Evolutionary conservation across 176 grass and related monocot genomes (phyloP).

Genomic region (Cenchrus purpureus): DNA sequence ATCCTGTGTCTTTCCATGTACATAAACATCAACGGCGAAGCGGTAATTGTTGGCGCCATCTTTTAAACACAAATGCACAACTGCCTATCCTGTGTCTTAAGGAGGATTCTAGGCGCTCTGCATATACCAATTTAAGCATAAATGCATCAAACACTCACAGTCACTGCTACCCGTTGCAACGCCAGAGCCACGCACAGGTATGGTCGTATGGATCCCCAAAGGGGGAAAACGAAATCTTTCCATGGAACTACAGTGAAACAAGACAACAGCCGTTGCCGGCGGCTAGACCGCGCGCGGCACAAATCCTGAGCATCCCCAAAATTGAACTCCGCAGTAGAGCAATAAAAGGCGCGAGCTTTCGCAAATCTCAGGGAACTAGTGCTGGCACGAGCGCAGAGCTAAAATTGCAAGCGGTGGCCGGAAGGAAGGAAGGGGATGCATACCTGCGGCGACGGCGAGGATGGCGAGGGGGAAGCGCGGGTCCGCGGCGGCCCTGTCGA

Average conservation of each 20-base stretch:
- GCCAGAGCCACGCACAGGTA: neutral
- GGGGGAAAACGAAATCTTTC: neutral
- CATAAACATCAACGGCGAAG: no score
- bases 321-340: no score
- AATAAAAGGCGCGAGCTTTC: slow-evolving; percentile 22
- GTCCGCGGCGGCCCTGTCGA: slow-evolving; percentile 49
- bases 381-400: neutral
- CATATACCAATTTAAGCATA: neutral
- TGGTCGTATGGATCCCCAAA: no score
- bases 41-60: neutral
- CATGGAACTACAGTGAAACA: neutral
- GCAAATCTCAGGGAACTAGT: neutral
- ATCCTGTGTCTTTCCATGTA: no score
- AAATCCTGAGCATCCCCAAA: neutral
- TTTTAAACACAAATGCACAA: neutral
- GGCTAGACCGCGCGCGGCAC: neutral
- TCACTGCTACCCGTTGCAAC: neutral
- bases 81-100: no score
- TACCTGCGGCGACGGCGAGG: slow-evolving; percentile 79
- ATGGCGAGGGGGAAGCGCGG: slow-evolving; percentile 69
- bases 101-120: neutral
- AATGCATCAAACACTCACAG: neutral
- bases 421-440: slow-evolving; percentile 38
- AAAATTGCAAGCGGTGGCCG: neutral
- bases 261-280: neutral